These are phyloP conservation scores for Metschnikowia drakensbergensis DNA, from an alignment of 805 yeast genomes.

Conservation along the genomic window DNA sequence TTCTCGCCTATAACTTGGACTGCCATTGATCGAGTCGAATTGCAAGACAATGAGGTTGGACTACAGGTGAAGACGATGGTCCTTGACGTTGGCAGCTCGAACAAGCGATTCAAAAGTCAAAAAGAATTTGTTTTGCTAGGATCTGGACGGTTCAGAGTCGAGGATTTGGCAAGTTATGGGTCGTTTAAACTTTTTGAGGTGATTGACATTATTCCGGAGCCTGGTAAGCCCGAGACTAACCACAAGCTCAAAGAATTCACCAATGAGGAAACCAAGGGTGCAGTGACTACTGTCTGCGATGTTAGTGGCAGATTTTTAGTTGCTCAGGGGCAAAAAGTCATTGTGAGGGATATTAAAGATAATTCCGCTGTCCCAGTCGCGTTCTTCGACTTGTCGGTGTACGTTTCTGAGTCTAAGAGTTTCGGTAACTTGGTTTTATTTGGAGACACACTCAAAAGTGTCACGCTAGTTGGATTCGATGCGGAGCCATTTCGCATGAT, in stretches of 20 bases:
- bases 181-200: conserved; percentile 69
- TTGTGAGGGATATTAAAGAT: conserved; percentile 80
- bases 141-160: conserved; percentile 68
- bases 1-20: conserved; percentile 76
- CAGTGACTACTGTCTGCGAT: conserved; percentile 73
- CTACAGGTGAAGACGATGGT: conserved; percentile 52
- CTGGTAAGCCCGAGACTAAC: conserved; percentile 78
- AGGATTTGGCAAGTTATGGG: conserved; percentile 79
- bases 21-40: conserved; percentile 63
- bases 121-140: conserved; percentile 78
- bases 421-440: conserved; percentile 77
- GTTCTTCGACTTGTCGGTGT: conserved; percentile 80
- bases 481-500: conserved; percentile 92
- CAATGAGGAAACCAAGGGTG: conserved; percentile 76
- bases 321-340: conserved; percentile 79
- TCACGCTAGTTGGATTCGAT: conserved; percentile 84
- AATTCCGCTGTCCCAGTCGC: conserved; percentile 93
- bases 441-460: conserved; percentile 76
- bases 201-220: conserved; percentile 84
- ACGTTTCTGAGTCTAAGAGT: conserved; percentile 73
- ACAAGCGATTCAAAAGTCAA: conserved; percentile 43
- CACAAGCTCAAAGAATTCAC: conserved; percentile 71
- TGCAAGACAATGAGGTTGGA: conserved; percentile 66
- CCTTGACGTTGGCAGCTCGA: conserved; percentile 43
- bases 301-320: conserved; percentile 79